These are phyloP conservation scores for Leccinellum rugosiceps DNA, from an alignment of 768 basidiomycete species.

Conservation along the genomic window DNA sequence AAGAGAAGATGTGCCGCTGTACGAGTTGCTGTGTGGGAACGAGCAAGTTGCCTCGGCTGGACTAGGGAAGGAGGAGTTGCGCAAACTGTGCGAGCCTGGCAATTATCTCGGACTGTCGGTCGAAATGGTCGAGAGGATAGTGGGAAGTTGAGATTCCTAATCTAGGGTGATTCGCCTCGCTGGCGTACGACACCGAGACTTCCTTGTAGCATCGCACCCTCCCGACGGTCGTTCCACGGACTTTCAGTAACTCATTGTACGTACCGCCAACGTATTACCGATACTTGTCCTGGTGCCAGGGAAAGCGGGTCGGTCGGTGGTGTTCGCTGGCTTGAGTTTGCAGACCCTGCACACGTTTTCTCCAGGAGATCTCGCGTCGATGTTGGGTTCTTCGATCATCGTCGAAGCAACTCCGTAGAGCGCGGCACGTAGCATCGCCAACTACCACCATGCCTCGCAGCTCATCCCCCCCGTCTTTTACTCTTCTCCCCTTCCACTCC, in stretches of 20 bases:
- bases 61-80: conserved; percentile 26
- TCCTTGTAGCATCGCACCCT: conserved; percentile 3
- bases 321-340: neutral
- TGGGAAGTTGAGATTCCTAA: neutral
- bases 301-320: neutral
- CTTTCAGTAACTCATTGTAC: neutral
- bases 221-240: neutral
- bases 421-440: conserved; percentile 26
- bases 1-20: conserved; percentile 27
- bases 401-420: conserved; percentile 31
- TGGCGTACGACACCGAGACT: neutral
- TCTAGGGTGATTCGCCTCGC: conserved; percentile 4
- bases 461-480: conserved; percentile 6
- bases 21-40: conserved; percentile 32
- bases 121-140: conserved; percentile 24
- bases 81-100: conserved; percentile 35
- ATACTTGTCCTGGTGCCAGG: neutral
- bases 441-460: conserved; percentile 6
- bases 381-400: conserved; percentile 28
- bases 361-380: conserved; percentile 2
- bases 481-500: neutral
- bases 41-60: conserved; percentile 25
- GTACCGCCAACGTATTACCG: neutral
- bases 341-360: neutral
- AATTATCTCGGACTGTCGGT: conserved; percentile 38